Conservation (phyloP, 1,139 yeast genomes). For the Debaryomyces subglobosus region DNA sequence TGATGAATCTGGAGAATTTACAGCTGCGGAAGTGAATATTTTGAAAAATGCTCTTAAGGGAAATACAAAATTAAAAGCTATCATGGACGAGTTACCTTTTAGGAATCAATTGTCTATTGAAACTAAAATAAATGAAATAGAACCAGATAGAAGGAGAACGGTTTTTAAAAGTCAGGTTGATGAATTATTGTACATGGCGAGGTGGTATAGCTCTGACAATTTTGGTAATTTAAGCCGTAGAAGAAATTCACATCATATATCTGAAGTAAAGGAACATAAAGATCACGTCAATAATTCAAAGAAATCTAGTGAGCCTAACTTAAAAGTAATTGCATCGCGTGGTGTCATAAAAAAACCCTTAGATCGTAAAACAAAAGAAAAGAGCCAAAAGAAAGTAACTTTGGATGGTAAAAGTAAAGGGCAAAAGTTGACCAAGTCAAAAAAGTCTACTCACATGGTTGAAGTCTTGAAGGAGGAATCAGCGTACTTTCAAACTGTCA, state of each 20-base stretch:
- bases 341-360: not conserved
- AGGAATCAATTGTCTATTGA: slow-evolving; percentile 17
- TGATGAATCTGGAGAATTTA: slow-evolving; percentile 13
- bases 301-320: too few species aligned
- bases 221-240: slow-evolving; percentile 19
- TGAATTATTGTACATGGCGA: slow-evolving; percentile 39
- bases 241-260: slow-evolving; percentile 14
- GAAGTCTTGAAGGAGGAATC: slow-evolving; percentile 30
- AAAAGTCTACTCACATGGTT: slow-evolving; percentile 3
- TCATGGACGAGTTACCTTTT: slow-evolving; percentile 18
- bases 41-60: slow-evolving; percentile 13
- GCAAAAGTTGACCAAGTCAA: slow-evolving; percentile 5
- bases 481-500: slow-evolving; percentile 41
- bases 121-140: slow-evolving; percentile 22
- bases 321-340: slow-evolving; percentile 1
- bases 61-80: slow-evolving; percentile 12
- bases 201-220: slow-evolving; percentile 33
- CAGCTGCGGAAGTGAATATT: slow-evolving; percentile 19
- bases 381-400: not conserved
- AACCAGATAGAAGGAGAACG: slow-evolving; percentile 22
- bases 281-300: not conserved
- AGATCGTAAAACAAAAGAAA: not conserved
- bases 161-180: slow-evolving; percentile 34
- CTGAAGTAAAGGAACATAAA: not conserved
- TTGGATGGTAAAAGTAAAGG: not conserved